Percentiles rank a stretch among this genome's conserved stretches.
Conservation (phyloP, 108 stramenopile species). For the Fragilariopsis cylindrus region DNA sequence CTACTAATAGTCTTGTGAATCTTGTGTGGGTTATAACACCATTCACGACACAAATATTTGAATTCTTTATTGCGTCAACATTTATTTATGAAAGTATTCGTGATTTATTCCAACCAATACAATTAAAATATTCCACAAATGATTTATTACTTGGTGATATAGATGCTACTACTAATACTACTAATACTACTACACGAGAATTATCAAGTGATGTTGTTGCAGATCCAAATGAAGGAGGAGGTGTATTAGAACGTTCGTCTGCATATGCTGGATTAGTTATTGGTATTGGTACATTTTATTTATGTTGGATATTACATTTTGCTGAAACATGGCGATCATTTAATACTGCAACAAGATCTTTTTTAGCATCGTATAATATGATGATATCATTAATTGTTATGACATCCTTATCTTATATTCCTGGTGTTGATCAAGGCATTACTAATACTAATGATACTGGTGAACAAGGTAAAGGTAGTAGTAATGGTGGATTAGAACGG, state of each 20-base stretch:
- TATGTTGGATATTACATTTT: constrained; percentile 50
- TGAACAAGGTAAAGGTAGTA: constrained; percentile 9
- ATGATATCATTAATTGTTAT: constrained; percentile 44
- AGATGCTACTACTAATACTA: not conserved
- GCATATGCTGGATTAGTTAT: constrained; percentile 41
- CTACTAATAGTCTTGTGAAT: constrained; percentile 22
- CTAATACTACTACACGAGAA: not conserved
- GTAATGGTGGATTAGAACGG: constrained; percentile 28
- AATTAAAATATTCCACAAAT: constrained; percentile 18
- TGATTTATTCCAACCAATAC: constrained; percentile 42
- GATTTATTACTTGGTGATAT: not conserved
- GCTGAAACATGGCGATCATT: constrained; percentile 48
- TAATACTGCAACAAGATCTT: constrained; percentile 32
- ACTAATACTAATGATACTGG: not conserved
- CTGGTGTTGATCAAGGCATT: constrained; percentile 42
- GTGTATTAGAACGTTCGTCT: constrained; percentile 20
- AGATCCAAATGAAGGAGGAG: not conserved
- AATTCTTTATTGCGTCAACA: constrained; percentile 55
- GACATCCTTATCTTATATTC: constrained; percentile 48
- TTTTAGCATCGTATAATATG: constrained; percentile 53
- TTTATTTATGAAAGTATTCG: constrained; percentile 45
- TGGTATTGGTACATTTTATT: constrained; percentile 35
- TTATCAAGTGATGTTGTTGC: not conserved
- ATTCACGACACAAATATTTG: constrained; percentile 68
- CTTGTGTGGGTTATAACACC: constrained; percentile 60